phyloP scores from a whole-genome alignment of 257 asterid genomes.

The Jaltomata sinuosa region DNA sequence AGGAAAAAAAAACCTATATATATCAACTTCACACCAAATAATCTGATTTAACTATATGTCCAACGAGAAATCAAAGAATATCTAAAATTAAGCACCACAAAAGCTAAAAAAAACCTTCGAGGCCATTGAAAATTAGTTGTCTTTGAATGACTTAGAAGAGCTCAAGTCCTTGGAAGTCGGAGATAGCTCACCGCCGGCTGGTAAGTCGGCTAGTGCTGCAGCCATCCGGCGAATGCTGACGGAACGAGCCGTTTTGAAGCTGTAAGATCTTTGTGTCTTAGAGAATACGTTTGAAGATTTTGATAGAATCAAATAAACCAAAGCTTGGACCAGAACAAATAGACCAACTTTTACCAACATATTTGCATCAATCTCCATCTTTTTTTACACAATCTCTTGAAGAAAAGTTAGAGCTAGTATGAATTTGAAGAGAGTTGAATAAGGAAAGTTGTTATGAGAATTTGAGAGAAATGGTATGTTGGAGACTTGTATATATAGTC shows the following conservation, averaged over 20 bases:
- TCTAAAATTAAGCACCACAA: neutral
- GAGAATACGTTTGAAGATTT: constrained; percentile 62
- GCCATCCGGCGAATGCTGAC: constrained; percentile 71
- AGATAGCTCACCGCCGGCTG: constrained; percentile 46
- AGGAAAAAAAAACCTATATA: neutral
- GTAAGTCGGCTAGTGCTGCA: constrained; percentile 49
- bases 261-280: constrained; percentile 33
- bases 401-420: neutral
- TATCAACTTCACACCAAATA: neutral
- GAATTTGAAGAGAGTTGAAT: neutral
- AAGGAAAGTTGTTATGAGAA: neutral
- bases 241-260: constrained; percentile 51
- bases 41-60: neutral
- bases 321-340: constrained; percentile 51
- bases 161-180: constrained; percentile 19
- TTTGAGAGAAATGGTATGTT: neutral
- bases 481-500: constrained; percentile 1
- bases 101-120: neutral
- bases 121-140: neutral
- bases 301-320: constrained; percentile 53
- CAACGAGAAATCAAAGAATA: neutral
- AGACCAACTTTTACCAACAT: constrained; percentile 40
- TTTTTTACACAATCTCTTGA: neutral
- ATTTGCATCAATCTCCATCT: constrained; percentile 27
- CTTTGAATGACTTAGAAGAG: neutral